Conservation (phyloP, 768 basidiomycete species). For the Leccinum uliginosum region DNA sequence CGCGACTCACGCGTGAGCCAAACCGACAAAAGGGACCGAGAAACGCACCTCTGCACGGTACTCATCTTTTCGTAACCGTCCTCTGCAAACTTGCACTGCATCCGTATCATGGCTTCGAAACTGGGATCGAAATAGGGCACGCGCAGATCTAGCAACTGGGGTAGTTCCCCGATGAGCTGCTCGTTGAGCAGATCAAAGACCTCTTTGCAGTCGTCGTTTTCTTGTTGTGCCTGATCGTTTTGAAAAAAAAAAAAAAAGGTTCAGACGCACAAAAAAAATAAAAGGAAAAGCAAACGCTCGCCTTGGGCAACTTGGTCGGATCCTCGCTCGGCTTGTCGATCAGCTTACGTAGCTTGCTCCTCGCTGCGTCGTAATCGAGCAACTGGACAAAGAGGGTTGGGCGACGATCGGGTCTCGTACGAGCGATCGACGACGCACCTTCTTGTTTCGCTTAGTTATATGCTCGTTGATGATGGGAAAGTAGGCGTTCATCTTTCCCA, state of each 20-base stretch:
- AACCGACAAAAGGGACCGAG: neutral
- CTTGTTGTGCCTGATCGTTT: slow-evolving; percentile 70
- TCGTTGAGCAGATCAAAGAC: slow-evolving; percentile 91
- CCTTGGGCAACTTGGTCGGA: slow-evolving; percentile 83
- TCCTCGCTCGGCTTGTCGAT: slow-evolving; percentile 93
- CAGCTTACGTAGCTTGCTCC: slow-evolving; percentile 84
- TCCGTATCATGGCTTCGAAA: slow-evolving; percentile 98
- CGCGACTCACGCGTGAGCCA: neutral
- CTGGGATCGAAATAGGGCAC: slow-evolving; percentile 98
- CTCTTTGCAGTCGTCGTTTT: slow-evolving; percentile 92
- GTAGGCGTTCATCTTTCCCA: slow-evolving; percentile 95
- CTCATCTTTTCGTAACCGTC: slow-evolving; percentile 98
- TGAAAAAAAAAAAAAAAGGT: neutral
- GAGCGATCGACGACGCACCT: slow-evolving; percentile 46
- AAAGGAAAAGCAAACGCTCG: slow-evolving; percentile 24
- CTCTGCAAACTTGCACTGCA: slow-evolving; percentile 97
- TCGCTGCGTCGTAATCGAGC: slow-evolving; percentile 91
- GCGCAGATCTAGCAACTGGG: slow-evolving; percentile 88
- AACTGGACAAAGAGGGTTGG: slow-evolving; percentile 46
- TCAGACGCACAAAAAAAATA: neutral
- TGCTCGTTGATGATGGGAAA: slow-evolving; percentile 93
- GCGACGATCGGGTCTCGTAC: neutral
- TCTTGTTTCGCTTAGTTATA: slow-evolving; percentile 93
- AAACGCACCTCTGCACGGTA: slow-evolving; percentile 75
- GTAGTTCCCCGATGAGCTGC: slow-evolving; percentile 86